Conservation (phyloP, 2,329 filamentous ascomycete species). For the Beauveria sp. region DNA sequence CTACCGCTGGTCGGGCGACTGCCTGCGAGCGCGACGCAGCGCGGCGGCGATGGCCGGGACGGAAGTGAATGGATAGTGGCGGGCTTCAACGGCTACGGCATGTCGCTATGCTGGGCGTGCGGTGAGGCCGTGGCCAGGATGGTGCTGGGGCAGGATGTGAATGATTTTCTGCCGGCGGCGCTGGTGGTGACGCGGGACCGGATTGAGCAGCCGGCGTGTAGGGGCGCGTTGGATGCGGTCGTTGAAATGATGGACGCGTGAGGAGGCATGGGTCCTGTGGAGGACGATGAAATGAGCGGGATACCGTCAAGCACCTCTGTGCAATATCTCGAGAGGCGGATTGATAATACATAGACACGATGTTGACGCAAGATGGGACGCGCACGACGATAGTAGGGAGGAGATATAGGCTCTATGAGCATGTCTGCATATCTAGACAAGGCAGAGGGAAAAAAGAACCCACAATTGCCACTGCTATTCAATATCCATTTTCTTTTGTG, state of each 20-base stretch:
- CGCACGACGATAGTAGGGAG: not conserved
- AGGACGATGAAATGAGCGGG: not conserved
- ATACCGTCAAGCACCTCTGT: not conserved
- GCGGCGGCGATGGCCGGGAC: conserved; percentile 12
- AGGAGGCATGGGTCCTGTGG: not conserved
- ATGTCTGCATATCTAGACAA: not conserved
- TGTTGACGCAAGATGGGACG: not conserved
- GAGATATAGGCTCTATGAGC: not conserved
- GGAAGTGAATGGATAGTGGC: conserved; percentile 36
- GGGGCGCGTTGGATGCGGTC: not conserved
- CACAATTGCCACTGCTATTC: not conserved
- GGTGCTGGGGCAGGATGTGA: conserved; percentile 11
- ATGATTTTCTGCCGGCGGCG: conserved; percentile 7
- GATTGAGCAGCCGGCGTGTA: not conserved
- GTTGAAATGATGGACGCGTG: not conserved
- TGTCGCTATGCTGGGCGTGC: conserved; percentile 38
- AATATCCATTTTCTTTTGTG: not conserved
- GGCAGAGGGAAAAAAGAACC: not conserved
- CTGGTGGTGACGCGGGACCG: conserved; percentile 2
- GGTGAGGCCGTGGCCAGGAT: conserved; percentile 25
- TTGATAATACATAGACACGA: too few relatives aligned
- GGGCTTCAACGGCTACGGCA: conserved; percentile 38
- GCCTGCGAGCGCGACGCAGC: conserved; percentile 19
- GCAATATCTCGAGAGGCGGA: too few relatives aligned
- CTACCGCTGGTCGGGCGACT: conserved; percentile 40